phyloP scores from a whole-genome alignment of 208 protist species.

The Leishmania aethiopica region DNA sequence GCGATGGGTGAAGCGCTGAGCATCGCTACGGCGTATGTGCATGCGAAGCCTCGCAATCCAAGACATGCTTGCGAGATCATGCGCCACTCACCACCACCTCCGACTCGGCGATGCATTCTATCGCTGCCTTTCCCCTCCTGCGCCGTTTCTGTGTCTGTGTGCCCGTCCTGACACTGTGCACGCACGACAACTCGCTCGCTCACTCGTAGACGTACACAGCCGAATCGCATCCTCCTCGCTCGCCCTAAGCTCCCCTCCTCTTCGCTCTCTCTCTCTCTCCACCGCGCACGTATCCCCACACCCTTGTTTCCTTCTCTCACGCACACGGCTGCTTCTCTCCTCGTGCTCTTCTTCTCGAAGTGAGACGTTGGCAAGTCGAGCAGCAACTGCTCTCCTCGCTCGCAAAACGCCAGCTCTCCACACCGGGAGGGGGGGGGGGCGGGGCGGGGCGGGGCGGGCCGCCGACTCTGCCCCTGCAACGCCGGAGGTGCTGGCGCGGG shows the following conservation, averaged over 20 bases:
- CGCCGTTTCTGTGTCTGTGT: not conserved
- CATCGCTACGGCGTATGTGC: not conserved
- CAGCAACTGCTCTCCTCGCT: not conserved
- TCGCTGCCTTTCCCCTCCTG: not conserved
- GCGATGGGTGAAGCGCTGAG: not conserved
- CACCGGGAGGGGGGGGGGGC: no score
- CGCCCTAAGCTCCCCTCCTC: not conserved
- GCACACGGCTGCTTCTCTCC: not conserved
- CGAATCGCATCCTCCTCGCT: not conserved
- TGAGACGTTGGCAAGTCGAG: no score
- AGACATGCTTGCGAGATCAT: not conserved
- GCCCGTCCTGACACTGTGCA: not conserved
- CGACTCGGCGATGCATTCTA: not conserved
- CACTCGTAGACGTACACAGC: not conserved
- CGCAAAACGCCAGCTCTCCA: not conserved
- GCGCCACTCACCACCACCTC: not conserved
- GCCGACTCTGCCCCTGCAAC: not conserved
- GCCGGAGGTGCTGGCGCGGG: no score
- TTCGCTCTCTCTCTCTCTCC: not conserved
- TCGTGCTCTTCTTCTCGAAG: not conserved
- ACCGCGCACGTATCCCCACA: not conserved
- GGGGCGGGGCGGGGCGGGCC: no score
- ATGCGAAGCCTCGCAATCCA: no score
- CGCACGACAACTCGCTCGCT: not conserved
- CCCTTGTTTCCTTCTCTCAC: not conserved